A percentile compares a stretch with the other conserved stretches of the same genome.
phyloP scores from a whole-genome alignment of 345 rosid species.

The Eucalyptus paniculata region DNA sequence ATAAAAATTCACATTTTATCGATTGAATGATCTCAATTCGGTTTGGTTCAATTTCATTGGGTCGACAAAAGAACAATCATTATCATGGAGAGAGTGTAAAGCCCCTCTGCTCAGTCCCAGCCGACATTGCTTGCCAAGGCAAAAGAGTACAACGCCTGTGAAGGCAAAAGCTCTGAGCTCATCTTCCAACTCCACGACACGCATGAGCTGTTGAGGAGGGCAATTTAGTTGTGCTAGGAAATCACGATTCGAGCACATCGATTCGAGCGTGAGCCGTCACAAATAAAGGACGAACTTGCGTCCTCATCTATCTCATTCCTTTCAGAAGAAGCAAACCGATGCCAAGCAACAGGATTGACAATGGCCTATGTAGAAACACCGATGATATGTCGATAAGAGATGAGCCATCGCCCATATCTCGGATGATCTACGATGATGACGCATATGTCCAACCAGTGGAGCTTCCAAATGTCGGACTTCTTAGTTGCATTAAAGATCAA shows the following conservation, averaged over 20 bases:
- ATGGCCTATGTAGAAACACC: not conserved
- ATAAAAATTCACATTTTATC: too few species aligned
- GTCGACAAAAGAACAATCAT: too few species aligned
- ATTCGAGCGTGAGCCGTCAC: not conserved
- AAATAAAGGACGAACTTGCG: not conserved
- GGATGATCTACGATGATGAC: not conserved
- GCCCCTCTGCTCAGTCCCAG: too few species aligned
- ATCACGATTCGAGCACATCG: too few species aligned
- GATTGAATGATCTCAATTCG: fast-evolving
- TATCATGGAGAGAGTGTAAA: too few species aligned
- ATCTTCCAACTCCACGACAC: too few species aligned
- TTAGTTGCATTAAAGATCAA: not conserved
- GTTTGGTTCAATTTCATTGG: too few species aligned
- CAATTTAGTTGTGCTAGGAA: too few species aligned
- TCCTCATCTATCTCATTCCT: not conserved
- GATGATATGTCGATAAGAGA: not conserved
- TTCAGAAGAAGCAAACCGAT: not conserved
- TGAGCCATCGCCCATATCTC: not conserved
- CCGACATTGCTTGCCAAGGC: too few species aligned
- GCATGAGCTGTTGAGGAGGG: too few species aligned
- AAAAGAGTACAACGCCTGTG: fast-evolving
- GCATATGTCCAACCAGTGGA: not conserved
- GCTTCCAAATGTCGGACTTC: not conserved
- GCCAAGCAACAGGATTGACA: not conserved
- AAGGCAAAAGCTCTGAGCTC: too few species aligned